Conservation (phyloP, 805 yeast species). For the Metschnikowia orientalis region DNA sequence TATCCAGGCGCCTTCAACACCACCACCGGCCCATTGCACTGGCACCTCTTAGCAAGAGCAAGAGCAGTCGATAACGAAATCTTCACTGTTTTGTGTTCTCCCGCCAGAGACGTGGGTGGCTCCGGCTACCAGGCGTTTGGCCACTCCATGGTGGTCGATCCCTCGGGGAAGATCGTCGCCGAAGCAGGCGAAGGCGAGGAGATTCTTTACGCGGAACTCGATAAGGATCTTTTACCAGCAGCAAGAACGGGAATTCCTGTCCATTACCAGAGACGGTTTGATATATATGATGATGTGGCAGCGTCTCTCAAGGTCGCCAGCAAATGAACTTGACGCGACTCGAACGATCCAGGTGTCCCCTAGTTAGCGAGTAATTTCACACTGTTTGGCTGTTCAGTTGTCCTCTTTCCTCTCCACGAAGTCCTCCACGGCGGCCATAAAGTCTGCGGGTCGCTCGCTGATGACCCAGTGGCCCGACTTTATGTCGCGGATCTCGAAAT, state of each 20-base stretch:
- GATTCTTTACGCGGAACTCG: conserved; percentile 68
- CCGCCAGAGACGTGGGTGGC: conserved; percentile 68
- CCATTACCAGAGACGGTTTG: conserved; percentile 65
- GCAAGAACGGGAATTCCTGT: conserved; percentile 70
- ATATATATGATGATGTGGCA: conserved; percentile 46
- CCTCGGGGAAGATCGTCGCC: conserved; percentile 54
- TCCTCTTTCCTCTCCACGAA: conserved; percentile 53
- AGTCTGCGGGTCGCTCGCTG: conserved; percentile 78
- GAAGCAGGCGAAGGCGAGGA: conserved; percentile 81
- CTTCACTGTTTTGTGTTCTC: conserved; percentile 77
- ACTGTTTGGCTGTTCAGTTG: conserved; percentile 5
- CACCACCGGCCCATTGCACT: conserved; percentile 78
- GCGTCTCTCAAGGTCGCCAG: conserved; percentile 12
- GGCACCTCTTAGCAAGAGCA: conserved; percentile 71
- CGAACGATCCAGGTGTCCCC: neutral
- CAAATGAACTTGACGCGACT: conserved; percentile 3
- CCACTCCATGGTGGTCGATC: conserved; percentile 61
- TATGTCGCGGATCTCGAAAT: conserved; percentile 66
- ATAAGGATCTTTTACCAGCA: conserved; percentile 51
- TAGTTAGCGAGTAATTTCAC: neutral
- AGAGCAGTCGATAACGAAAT: conserved; percentile 61
- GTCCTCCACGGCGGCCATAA: conserved; percentile 56
- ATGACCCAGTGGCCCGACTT: conserved; percentile 93
- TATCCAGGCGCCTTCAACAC: conserved; percentile 86
- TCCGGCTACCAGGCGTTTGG: conserved; percentile 61